These are phyloP conservation scores for Scedosporium apiospermum DNA, from an alignment of 2,329 filamentous ascomycete species.

Conservation along the genomic window DNA sequence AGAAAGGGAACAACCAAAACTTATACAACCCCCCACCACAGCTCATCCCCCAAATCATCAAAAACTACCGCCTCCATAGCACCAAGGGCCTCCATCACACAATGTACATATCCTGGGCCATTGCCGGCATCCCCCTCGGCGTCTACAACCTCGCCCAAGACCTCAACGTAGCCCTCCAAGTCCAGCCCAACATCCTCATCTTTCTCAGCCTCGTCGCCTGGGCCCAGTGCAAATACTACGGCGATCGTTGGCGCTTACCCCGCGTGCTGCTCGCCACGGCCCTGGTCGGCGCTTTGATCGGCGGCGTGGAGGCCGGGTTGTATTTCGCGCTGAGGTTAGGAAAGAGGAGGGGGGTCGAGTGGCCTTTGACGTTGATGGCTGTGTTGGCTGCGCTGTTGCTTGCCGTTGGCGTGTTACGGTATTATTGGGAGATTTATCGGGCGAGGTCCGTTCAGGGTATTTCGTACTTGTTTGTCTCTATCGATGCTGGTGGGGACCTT, in stretches of 20 bases:
- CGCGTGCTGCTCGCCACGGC: background rate
- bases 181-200: conserved; percentile 23
- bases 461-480: conserved; percentile 2
- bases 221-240: conserved; percentile 21
- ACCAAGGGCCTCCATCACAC: conserved; percentile 9
- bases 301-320: background rate
- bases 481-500: conserved; percentile 3
- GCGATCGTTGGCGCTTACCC: conserved; percentile 6
- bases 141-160: conserved; percentile 19
- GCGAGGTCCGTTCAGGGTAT: conserved; percentile 4
- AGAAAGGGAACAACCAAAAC: background rate
- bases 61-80: conserved; percentile 12
- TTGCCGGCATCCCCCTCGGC: conserved; percentile 12
- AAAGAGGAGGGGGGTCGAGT: background rate
- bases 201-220: conserved; percentile 20
- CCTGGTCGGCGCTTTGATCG: background rate
- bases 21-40: background rate
- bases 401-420: background rate
- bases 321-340: conserved; percentile 2
- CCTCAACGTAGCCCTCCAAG: conserved; percentile 21
- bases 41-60: conserved; percentile 13
- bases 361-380: conserved; percentile 1
- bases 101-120: conserved; percentile 13
- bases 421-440: conserved; percentile 5
- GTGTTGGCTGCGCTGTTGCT: conserved; percentile 1